Evolutionary conservation across 805 yeast species (phyloP), one percentile per base, ranked within the genome.

Genomic region (Zygosaccharomyces rouxii): DNA sequence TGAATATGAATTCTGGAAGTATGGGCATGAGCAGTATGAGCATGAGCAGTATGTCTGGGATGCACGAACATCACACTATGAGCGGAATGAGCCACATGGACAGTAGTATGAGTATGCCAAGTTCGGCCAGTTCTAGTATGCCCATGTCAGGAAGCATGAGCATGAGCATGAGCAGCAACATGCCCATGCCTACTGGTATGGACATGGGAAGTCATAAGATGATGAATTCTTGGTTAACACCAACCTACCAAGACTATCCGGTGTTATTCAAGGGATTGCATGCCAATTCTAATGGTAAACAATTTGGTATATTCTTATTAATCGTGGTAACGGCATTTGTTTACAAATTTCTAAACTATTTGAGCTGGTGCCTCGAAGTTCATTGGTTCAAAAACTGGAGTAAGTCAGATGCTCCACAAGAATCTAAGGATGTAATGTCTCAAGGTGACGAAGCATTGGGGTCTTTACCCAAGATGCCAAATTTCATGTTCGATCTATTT

Each of bases 271-370:
- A 72, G 49, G 67, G 69, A 0, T 66, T 86, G 41, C 58, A 60
- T 10, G 92, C 92, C 2, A 55, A 69, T 2, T 70, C 67, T 37
- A 77, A 77, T 22, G 89, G 75, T 7, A 75, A 76, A 45, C 89
- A 87, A 0, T 86, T 86, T 63, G 95, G 92, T 21, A 84, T 86
- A 13, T 86, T 85, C 59, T 68, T 80, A 30, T 68, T 82, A 11
- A 61, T 86, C 19, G 78, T 86, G 60, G 77, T 76, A 23, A 68
- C 78, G 2, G 81, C 83, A 0, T 77, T 86, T 58, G 69, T 75
- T 31, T 73, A 81, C 50, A 77, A 86, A 60, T 83, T 86, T 2
- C 46, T 82, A 5, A 75, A 77, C 38, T 84, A 84, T 61, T 53
- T 76, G 18, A 74, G 80, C 49, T 76, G 81, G 57, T 85, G 84